Base-by-base conservation (phyloP, 2,329 filamentous ascomycete genomes). In the Cucurbitaria berberidis region DNA sequence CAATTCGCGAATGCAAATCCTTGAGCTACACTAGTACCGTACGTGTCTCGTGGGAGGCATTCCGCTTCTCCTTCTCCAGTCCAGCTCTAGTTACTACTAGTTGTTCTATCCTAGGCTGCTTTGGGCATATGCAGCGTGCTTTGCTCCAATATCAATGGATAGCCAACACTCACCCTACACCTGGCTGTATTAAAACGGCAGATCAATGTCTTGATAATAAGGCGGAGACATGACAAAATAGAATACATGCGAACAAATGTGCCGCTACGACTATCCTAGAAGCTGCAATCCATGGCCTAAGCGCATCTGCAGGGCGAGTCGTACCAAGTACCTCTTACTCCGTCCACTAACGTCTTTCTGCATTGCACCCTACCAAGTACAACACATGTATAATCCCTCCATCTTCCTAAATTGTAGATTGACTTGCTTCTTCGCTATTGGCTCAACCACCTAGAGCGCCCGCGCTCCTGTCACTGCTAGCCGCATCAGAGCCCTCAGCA, bases 301-400 rank as follows among this genome's bases (percentile, higher is more conserved):
- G 53, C 49, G 18, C 39, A 53, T 52, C 49, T 60, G 60, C 60
- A 53, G 49, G 53, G 51, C 60, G 39, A 45, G 21, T 19, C 24
- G 13, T 46, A n/a, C n/a, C n/a, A n/a, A n/a, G n/a, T n/a, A 48
- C 24, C 36, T 53, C 47, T 45, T 21, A 50, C 46, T 57, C 34
- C 45, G 42, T 39, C 40, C 48, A 26, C 45, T 47, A 54, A 55
- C 60, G 45, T 45, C 38, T 52, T 45, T 42, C 22, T 48, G 43
- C 47, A 53, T 44, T 27, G n/a, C 24, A 43, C 39, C 21, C 30
- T 42, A 18, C 51, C 36, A 32, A 36, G 22, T 39, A 19, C 42
- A 39, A n/a, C 39, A 41, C 22, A 41, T 21, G 36, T 11, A 15
- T n/a, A 22, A 11, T 39, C 36, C 10, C n/a, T 24, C 15, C 10